These are phyloP conservation scores for Metarhizium brunneum DNA, from an alignment of 2,329 filamentous ascomycete species.

Conservation along the genomic window DNA sequence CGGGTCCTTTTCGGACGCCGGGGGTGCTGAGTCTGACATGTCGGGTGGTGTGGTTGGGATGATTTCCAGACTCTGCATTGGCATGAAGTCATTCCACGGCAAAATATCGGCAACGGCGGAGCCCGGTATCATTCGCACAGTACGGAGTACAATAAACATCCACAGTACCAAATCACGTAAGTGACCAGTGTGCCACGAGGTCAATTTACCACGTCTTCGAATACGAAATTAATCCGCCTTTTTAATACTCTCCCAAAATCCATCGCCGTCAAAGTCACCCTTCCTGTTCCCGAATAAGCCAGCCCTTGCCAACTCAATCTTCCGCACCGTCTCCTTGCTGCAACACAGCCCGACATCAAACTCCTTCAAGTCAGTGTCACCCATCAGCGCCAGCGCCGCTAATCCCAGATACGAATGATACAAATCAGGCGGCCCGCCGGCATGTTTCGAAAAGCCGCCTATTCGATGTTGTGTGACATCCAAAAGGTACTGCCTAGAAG, in stretches of 20 bases:
- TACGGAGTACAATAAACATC: not conserved
- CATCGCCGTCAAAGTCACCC: conserved; percentile 13
- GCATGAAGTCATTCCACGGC: conserved; percentile 9
- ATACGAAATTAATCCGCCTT: not conserved
- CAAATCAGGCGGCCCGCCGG: conserved; percentile 62
- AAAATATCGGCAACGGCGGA: conserved; percentile 9
- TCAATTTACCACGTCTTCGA: not conserved
- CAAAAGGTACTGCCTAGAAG: conserved; percentile 70
- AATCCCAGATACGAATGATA: conserved; percentile 87
- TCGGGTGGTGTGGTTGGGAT: not conserved
- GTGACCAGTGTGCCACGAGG: too few species aligned
- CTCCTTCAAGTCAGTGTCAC: conserved; percentile 57
- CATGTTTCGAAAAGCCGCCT: conserved; percentile 70
- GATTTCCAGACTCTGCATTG: not conserved
- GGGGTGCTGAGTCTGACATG: not conserved
- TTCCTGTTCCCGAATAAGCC: conserved; percentile 19
- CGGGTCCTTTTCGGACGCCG: conserved; percentile 23
- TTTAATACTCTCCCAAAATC: conserved; percentile 15
- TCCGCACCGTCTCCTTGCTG: conserved; percentile 47
- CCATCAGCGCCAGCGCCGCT: conserved; percentile 65
- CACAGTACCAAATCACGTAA: too few species aligned
- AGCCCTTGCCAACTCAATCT: conserved; percentile 37
- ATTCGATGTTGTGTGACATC: conserved; percentile 80
- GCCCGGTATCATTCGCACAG: not conserved
- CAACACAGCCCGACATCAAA: conserved; percentile 73